Evolutionary conservation across 495 filamentous ascomycete genomes (phyloP).

Genomic region (Aspergillus leporis): DNA sequence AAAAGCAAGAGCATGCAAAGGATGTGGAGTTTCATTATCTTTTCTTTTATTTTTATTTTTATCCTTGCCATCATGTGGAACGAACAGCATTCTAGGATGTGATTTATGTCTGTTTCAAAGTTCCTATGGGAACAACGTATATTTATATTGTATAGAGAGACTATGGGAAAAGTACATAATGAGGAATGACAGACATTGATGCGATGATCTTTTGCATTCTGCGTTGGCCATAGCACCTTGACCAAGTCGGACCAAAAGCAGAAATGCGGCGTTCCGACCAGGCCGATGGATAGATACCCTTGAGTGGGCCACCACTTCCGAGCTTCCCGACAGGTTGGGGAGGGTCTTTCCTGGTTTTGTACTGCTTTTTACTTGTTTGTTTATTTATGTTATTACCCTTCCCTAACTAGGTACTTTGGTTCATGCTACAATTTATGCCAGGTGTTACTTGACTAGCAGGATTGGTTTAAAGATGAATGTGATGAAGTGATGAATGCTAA

Average conservation of each 20-base stretch:
- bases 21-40: not conserved
- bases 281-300: not conserved
- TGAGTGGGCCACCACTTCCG: too few relatives aligned
- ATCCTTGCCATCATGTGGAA: not conserved
- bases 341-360: too few relatives aligned
- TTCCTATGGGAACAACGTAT: not conserved
- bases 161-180: constrained; percentile 3
- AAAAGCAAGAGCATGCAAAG: not conserved
- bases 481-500: not conserved
- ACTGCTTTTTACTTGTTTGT: too few relatives aligned
- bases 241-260: not conserved
- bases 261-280: not conserved
- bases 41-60: not conserved
- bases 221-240: too few relatives aligned
- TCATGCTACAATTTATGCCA: too few relatives aligned
- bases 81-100: not conserved
- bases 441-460: too few relatives aligned
- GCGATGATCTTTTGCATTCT: not conserved
- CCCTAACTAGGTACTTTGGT: too few relatives aligned
- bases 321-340: too few relatives aligned
- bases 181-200: constrained; percentile 6
- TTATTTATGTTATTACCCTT: too few relatives aligned
- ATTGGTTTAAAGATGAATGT: not conserved
- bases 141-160: not conserved
- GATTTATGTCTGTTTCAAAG: not conserved